A percentile compares a stretch with the other conserved stretches of the same genome.
Conservation (phyloP, 192 early-diverging fungal species). For the Geranomyces variabilis region DNA sequence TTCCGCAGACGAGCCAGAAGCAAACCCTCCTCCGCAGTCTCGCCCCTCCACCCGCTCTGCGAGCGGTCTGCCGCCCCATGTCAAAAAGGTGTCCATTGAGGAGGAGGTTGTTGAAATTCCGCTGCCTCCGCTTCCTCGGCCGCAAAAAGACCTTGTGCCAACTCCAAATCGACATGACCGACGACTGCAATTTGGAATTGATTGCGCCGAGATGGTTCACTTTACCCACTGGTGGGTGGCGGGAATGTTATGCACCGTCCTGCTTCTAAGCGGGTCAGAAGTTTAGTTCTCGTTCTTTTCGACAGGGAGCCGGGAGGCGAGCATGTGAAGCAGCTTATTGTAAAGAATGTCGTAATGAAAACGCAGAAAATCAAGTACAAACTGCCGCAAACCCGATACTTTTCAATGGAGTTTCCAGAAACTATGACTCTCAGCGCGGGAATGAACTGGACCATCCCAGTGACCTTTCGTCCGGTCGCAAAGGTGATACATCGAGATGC, state of each 20-base stretch:
- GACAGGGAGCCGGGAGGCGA: slow-evolving; percentile 63
- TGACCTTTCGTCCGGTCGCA: slow-evolving; percentile 62
- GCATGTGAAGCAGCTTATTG: slow-evolving; percentile 50
- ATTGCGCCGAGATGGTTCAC: slow-evolving; percentile 56
- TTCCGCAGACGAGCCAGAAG: no score
- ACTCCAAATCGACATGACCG: slow-evolving; percentile 44
- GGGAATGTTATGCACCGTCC: not conserved
- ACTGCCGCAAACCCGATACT: slow-evolving; percentile 60
- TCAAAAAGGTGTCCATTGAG: slow-evolving; percentile 2
- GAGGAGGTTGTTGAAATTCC: not conserved
- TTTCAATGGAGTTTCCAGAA: slow-evolving; percentile 65
- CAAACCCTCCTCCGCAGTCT: no score
- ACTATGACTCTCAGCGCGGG: slow-evolving; percentile 60
- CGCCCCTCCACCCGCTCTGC: no score
- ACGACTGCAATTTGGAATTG: slow-evolving; percentile 52
- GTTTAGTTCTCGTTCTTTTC: not conserved
- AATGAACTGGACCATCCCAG: slow-evolving; percentile 61
- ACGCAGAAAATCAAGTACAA: slow-evolving; percentile 66
- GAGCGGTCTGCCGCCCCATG: not conserved
- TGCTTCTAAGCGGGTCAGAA: not conserved
- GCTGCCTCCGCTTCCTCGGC: not conserved
- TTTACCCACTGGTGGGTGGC: slow-evolving; percentile 54
- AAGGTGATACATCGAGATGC: slow-evolving; percentile 41
- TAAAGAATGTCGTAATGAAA: slow-evolving; percentile 66
- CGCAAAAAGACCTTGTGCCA: slow-evolving; percentile 19